A percentile compares a stretch with the other conserved stretches of the same genome.
Evolutionary conservation across 2,329 filamentous ascomycete species (phyloP).

Genomic region (Diplodia sapinea): DNA sequence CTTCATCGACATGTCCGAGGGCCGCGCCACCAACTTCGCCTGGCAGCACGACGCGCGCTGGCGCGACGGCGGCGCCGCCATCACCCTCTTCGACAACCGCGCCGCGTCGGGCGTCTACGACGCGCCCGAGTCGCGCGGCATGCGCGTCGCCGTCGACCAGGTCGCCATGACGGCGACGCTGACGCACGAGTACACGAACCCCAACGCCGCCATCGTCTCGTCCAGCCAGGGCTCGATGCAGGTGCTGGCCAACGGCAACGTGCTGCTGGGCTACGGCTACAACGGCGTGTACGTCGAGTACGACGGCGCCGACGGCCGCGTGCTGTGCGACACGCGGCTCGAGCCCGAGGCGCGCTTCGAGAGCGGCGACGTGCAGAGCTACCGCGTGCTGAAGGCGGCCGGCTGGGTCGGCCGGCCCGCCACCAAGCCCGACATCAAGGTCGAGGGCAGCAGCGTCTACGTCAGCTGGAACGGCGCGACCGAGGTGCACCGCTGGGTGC

Average conservation of each 20-base stretch:
- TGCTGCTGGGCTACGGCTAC: conserved; percentile 59
- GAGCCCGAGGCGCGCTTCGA: conserved; percentile 36
- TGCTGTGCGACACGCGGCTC: conserved; percentile 53
- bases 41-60: conserved; percentile 62
- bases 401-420: conserved; percentile 36
- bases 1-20: conserved; percentile 51
- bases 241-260: conserved; percentile 51
- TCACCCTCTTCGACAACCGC: conserved; percentile 52
- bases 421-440: conserved; percentile 35
- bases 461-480: conserved; percentile 42
- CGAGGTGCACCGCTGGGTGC: conserved; percentile 38
- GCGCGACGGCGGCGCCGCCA: conserved; percentile 34
- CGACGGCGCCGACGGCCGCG: conserved; percentile 43
- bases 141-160: conserved; percentile 50
- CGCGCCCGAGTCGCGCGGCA: conserved; percentile 38
- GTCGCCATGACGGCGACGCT: conserved; percentile 53
- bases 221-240: conserved; percentile 53
- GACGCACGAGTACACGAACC: conserved; percentile 49
- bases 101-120: conserved; percentile 35
- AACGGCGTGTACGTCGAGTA: conserved; percentile 58
- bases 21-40: conserved; percentile 54
- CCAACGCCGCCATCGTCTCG: conserved; percentile 44
- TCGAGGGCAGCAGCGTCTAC: conserved; percentile 34
- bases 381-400: conserved; percentile 44
- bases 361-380: conserved; percentile 44